These are phyloP conservation scores for Neospermospora avenae DNA, from an alignment of 2,329 filamentous ascomycete species.

Conservation along the genomic window DNA sequence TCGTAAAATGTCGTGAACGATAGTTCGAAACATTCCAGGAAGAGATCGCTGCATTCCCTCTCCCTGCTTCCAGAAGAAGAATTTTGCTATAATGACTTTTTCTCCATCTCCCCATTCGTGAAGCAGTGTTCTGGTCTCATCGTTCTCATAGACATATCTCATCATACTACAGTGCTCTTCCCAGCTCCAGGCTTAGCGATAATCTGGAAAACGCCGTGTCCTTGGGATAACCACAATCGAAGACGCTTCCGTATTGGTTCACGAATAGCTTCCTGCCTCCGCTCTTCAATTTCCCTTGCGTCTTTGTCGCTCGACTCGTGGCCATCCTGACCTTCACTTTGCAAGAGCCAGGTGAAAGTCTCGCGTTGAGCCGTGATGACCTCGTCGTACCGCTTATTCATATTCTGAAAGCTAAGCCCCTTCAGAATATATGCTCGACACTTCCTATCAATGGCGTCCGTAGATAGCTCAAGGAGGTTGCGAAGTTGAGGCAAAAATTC, in stretches of 20 bases:
- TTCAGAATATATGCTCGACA: background rate
- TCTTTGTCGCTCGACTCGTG: too few relatives aligned
- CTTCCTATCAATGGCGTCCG: background rate
- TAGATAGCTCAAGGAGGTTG: background rate
- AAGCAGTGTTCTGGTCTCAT: background rate
- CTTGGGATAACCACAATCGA: background rate
- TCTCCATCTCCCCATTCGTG: background rate
- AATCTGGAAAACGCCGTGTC: background rate
- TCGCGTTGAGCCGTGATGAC: too few relatives aligned
- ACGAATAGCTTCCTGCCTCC: too few relatives aligned
- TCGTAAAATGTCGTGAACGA: background rate
- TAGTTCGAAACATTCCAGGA: background rate
- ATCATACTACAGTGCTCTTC: background rate
- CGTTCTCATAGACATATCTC: background rate
- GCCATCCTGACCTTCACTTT: too few relatives aligned
- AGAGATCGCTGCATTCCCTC: background rate
- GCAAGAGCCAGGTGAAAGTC: too few relatives aligned
- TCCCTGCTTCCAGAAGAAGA: background rate
- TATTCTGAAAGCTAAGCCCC: background rate
- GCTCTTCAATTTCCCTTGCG: too few relatives aligned
- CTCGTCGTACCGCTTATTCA: background rate
- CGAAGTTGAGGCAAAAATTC: background rate
- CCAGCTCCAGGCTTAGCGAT: background rate
- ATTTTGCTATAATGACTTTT: background rate
- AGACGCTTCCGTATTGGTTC: too few relatives aligned